phyloP scores from a whole-genome alignment of 805 yeast genomes.

The Candida xiaguanensis region DNA sequence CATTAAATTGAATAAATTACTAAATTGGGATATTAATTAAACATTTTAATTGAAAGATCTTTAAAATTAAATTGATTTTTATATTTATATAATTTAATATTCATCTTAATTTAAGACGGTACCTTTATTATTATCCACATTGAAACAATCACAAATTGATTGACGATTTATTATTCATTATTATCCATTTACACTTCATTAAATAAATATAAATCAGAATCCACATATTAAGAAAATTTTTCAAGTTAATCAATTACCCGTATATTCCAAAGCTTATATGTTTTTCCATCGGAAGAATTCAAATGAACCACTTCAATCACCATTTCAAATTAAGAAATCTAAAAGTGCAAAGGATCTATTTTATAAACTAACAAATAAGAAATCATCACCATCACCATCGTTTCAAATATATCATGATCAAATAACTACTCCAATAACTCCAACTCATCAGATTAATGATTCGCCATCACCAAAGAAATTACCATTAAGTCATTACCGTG shows the following conservation, averaged over 20 bases:
- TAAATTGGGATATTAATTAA: not conserved
- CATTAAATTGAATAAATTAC: not conserved
- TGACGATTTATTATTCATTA: too few species aligned
- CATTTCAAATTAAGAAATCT: slow-evolving; percentile 1
- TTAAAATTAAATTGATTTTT: too few species aligned
- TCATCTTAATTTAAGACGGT: too few species aligned
- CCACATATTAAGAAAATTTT: not conserved
- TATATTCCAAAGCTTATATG: not conserved
- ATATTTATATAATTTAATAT: too few species aligned
- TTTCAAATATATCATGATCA: not conserved
- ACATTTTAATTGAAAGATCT: not conserved
- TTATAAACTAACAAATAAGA: not conserved
- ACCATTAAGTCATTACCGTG: not conserved
- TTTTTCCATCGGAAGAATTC: slow-evolving; percentile 4
- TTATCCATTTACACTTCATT: not conserved
- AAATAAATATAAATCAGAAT: too few species aligned
- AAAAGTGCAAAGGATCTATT: slow-evolving; percentile 8
- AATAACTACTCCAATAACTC: not conserved
- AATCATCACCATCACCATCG: not conserved
- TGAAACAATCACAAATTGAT: not conserved
- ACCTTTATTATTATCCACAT: not conserved
- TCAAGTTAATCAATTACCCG: not conserved
- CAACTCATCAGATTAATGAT: not conserved
- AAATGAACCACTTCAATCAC: not conserved
- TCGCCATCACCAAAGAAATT: not conserved